phyloP scores from a whole-genome alignment of 768 basidiomycete genomes.

The Sarcodon sp. region DNA sequence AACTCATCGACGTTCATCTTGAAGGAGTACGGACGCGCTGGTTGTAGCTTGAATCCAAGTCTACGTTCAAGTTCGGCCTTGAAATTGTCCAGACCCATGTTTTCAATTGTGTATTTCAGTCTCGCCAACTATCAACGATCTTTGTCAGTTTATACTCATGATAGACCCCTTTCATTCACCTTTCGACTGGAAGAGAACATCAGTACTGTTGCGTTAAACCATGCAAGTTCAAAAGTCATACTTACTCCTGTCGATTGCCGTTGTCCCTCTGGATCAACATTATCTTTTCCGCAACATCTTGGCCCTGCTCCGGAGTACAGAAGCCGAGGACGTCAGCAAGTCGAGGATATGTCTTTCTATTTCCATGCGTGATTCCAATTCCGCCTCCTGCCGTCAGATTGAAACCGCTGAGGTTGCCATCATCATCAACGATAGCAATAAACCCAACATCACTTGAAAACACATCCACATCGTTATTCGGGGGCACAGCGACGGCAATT shows the following conservation, averaged over 20 bases:
- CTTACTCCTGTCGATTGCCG: constrained; percentile 89
- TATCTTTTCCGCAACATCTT: constrained; percentile 80
- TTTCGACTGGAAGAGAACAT: constrained; percentile 19
- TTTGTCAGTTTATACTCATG: neutral
- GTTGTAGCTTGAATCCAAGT: constrained; percentile 65
- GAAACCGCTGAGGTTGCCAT: constrained; percentile 79
- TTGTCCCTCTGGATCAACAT: constrained; percentile 95
- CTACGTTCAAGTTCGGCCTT: constrained; percentile 83
- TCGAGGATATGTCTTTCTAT: constrained; percentile 98
- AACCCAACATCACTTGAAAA: constrained; percentile 95
- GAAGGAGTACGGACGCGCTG: constrained; percentile 70
- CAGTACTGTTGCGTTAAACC: too few species aligned
- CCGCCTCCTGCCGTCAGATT: constrained; percentile 92
- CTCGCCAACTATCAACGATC: constrained; percentile 56
- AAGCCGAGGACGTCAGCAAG: constrained; percentile 83
- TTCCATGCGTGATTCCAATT: constrained; percentile 98
- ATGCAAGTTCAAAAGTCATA: constrained; percentile 6
- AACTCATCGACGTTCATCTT: constrained; percentile 88
- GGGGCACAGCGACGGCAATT: constrained; percentile 91
- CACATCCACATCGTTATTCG: constrained; percentile 92
- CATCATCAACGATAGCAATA: constrained; percentile 77
- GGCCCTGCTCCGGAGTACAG: constrained; percentile 79
- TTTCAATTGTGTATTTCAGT: constrained; percentile 94
- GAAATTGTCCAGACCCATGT: constrained; percentile 83
- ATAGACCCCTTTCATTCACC: constrained; percentile 4